Evolutionary conservation across 257 asterid genomes (phyloP).

Genomic region (Solanum rostratum): DNA sequence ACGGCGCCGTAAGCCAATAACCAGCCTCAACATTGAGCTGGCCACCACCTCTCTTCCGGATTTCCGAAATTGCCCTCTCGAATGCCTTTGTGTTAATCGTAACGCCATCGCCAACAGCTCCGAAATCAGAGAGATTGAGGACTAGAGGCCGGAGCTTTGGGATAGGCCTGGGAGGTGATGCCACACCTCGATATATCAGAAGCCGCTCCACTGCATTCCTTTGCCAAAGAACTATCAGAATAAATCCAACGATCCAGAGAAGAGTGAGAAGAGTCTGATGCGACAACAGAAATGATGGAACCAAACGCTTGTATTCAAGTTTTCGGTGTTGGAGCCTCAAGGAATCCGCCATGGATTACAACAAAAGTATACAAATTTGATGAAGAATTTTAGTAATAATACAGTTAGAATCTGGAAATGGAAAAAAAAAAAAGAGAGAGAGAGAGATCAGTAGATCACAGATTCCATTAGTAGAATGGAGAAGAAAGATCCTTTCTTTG

Average conservation of each 20-base stretch:
- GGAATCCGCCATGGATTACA: slow-evolving; percentile 38
- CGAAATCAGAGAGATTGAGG: slow-evolving; percentile 63
- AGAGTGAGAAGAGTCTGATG: slow-evolving; percentile 36
- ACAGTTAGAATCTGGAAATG: not conserved
- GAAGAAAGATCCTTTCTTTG: not conserved
- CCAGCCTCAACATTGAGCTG: slow-evolving; percentile 83
- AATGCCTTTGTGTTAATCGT: slow-evolving; percentile 61
- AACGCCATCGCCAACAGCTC: slow-evolving; percentile 83
- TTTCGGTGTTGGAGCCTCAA: slow-evolving; percentile 35
- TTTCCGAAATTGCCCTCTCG: slow-evolving; percentile 61
- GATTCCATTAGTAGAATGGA: not conserved
- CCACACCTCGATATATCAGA: slow-evolving; percentile 12
- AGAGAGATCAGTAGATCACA: not conserved
- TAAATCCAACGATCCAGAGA: slow-evolving; percentile 65
- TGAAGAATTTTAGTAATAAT: not conserved
- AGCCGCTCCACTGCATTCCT: slow-evolving; percentile 41
- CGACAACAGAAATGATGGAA: slow-evolving; percentile 25
- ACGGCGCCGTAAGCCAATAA: slow-evolving; percentile 85
- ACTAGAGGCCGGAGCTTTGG: slow-evolving; percentile 61
- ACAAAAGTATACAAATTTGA: not conserved
- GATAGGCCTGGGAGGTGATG: slow-evolving; percentile 32
- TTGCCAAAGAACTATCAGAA: slow-evolving; percentile 56
- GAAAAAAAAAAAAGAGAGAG: not conserved
- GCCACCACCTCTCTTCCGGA: slow-evolving; percentile 65
- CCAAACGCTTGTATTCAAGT: slow-evolving; percentile 17